Evolutionary conservation across 1,284 basidiomycete genomes (phyloP), one percentile per base, ranked within the genome.

Genomic region (Melanopsichium pennsylvanicum): DNA sequence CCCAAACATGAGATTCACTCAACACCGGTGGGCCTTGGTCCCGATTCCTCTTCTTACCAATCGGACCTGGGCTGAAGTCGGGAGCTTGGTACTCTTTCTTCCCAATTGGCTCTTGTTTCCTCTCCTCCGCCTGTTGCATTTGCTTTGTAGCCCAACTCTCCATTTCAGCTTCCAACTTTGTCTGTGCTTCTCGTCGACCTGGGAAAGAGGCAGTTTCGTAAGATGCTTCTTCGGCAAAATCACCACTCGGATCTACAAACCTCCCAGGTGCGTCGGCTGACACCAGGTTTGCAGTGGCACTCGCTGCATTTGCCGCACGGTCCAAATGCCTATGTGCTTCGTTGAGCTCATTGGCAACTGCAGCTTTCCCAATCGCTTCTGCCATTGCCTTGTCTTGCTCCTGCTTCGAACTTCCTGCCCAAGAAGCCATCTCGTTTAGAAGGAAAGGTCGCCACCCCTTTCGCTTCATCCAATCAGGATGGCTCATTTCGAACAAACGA

Each of bases 401-500:
- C 29, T 47, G 0, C 61, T n/a, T n/a, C n/a, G n/a, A n/a, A n/a
- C n/a, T n/a, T n/a, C n/a, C 68, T 2, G 59, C 57, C 75, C 74
- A 75, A 23, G 49, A 36, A 7, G 44, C 44, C 57, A 75, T 59
- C 42, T 75, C 75, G 25, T 34, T 35, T 4, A 38, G 25, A 11
- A 75, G 16, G 11, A 76, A 68, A 5, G 75, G 75, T 9, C 63
- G 34, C 75, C 75, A 76, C 4, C 55, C 46, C 34, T 69, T 73
- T 12, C 68, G 33, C 22, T 33, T 18, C 49, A 51, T 51, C 71
- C 73, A 76, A 32, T 64, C 51, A 15, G 70, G 67, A 40, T 69
- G 68, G 7, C 43, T 54, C 87, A 89, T 89, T 79, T 90, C 88
- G 43, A 86, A 82, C 26, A 89, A 78, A 13, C 88, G 83, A 6